Base-by-base conservation (phyloP, 2,329 filamentous ascomycete genomes). In the Pezicula rhizophila region DNA sequence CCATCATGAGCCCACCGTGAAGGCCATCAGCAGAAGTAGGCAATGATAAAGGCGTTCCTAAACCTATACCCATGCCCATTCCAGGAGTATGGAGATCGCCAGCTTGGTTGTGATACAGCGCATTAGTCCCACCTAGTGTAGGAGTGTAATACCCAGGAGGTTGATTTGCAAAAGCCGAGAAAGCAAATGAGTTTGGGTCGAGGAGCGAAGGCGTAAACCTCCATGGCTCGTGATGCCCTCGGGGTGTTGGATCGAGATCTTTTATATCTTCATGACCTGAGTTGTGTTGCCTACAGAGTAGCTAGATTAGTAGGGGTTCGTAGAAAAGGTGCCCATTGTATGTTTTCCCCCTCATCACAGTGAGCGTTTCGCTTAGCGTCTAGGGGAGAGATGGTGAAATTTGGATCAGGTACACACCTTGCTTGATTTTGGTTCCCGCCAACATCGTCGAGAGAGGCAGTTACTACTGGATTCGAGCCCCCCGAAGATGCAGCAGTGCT, bases 51-150 rank as follows among this genome's bases (percentile, higher is more conserved):
- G 92, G 89, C 7, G 89, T 95, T 28, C 61, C 64, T 14, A 65
- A 47, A 11, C 63, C 60, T 56, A 64, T 60, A 20, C 82, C 82
- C 53, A 95, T 73, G 37, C 87, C 87, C 72, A 93, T 79, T 39
- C 84, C 82, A 4, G 90, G 89, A 2, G 90, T 95, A 66, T 95
- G 89, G 48, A 96, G 75, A 67, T 96, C 90, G 45, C 89, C 87
- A 34, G 89, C 87, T 66, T 91, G 88, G 45, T 78, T 81, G 64
- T 95, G 89, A 63, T 90, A 95, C 56, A 92, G 70, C 15, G 87
- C 86, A 63, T 86, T 89, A 54, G 83, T 85, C 41, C 86, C 87
- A 54, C 87, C 88, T 2, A 89, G 87, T 1, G 89, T 95, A 2
- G 91, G 88, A 7, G 89, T 91, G 68, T 95, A 96, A 68, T 93